phyloP scores from a whole-genome alignment of 768 basidiomycete genomes.

The Glaciozyma martinii region DNA sequence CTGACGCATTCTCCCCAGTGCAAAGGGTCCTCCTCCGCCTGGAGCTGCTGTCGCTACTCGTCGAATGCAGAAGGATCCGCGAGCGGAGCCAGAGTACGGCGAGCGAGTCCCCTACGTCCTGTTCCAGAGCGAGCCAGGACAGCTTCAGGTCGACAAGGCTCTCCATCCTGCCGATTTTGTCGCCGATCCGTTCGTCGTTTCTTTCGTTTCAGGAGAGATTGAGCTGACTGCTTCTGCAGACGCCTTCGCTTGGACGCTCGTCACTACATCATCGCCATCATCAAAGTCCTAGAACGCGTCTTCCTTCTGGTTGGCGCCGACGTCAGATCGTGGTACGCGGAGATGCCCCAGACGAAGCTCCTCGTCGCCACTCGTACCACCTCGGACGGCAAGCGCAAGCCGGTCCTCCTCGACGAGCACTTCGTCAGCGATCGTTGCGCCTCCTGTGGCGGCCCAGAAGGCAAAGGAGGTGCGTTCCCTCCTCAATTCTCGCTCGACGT shows the following conservation, averaged over 20 bases:
- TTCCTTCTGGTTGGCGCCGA: slow-evolving; percentile 87
- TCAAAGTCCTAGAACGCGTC: slow-evolving; percentile 80
- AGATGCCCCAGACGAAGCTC: slow-evolving; percentile 49
- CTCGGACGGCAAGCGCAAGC: background rate
- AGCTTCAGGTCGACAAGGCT: slow-evolving; percentile 65
- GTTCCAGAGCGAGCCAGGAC: slow-evolving; percentile 48
- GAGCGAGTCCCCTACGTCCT: slow-evolving; percentile 92
- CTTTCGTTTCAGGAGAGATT: background rate
- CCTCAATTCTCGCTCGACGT: background rate
- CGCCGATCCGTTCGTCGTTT: slow-evolving; percentile 49
- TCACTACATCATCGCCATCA: slow-evolving; percentile 84
- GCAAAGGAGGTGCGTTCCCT: slow-evolving; percentile 10
- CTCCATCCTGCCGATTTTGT: slow-evolving; percentile 60
- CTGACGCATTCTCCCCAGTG: slow-evolving; percentile 46
- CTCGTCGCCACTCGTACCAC: background rate
- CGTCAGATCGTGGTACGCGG: slow-evolving; percentile 75
- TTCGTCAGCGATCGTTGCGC: slow-evolving; percentile 21
- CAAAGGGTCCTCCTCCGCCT: slow-evolving; percentile 77
- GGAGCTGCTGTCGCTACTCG: slow-evolving; percentile 78
- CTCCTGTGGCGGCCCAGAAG: slow-evolving; percentile 7
- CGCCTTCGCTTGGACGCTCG: slow-evolving; percentile 57
- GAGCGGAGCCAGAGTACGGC: slow-evolving; percentile 80
- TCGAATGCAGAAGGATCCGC: slow-evolving; percentile 61
- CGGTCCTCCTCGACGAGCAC: slow-evolving; percentile 25
- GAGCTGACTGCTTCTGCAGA: background rate